These are phyloP conservation scores for Corymbia calophylla DNA, from an alignment of 441 rosid species.

Conservation along the genomic window DNA sequence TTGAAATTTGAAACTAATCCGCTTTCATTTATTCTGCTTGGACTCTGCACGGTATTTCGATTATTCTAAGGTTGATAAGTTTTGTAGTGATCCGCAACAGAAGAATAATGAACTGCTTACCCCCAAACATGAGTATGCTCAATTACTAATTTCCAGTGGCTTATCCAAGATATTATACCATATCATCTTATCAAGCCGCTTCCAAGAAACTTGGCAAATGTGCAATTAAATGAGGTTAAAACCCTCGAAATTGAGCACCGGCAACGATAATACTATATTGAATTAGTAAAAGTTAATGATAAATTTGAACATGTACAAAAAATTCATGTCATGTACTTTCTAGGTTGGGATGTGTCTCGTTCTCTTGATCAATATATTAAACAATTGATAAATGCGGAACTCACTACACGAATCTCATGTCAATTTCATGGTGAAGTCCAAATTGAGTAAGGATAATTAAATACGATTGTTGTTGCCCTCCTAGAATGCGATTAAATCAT, in stretches of 20 bases:
- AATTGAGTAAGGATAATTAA: neutral
- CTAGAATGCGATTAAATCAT: neutral
- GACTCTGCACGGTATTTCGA: neutral
- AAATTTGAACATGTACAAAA: neutral
- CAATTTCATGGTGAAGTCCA: rapidly evolving
- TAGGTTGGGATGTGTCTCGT: neutral
- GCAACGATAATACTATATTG: neutral
- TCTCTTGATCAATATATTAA: neutral
- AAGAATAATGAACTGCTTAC: neutral
- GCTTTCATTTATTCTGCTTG: neutral
- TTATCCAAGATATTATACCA: neutral
- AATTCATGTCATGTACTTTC: neutral
- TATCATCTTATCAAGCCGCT: neutral
- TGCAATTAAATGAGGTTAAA: neutral
- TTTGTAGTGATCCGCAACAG: neutral
- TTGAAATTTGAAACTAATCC: neutral
- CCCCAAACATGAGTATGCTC: neutral
- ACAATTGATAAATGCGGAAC: rapidly evolving
- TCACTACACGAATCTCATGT: rapidly evolving
- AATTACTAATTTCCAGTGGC: neutral
- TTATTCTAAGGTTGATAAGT: neutral
- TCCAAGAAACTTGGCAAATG: neutral
- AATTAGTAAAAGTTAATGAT: neutral
- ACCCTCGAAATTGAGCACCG: neutral
- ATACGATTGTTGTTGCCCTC: neutral